Percentiles rank a stretch among this genome's conserved stretches.
phyloP scores from a whole-genome alignment of 164 flowering plant species.

The Vitis riparia region DNA sequence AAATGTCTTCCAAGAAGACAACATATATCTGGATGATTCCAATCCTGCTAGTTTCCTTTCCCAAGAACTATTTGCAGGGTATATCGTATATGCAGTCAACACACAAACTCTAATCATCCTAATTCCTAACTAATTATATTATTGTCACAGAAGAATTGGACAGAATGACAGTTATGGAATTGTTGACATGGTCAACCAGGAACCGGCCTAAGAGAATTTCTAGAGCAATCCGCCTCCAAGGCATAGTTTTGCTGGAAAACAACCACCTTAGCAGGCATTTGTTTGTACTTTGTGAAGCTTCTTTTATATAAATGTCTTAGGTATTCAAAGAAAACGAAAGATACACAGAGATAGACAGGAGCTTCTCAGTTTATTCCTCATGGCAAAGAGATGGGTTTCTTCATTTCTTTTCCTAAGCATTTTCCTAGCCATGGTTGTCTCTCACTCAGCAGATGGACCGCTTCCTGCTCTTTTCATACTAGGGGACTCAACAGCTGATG shows the following conservation, averaged over 20 bases:
- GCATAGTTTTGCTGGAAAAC: not conserved
- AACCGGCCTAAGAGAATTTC: not conserved
- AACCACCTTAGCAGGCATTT: too few species aligned
- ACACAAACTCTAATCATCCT: too few species aligned
- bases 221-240: not conserved
- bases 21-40: too few species aligned
- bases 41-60: too few species aligned
- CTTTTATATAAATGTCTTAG: not conserved
- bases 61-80: too few species aligned
- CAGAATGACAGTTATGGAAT: too few species aligned
- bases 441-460: constrained; percentile 12
- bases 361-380: not conserved
- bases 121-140: too few species aligned
- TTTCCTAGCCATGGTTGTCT: constrained; percentile 10
- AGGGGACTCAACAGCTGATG: constrained; percentile 65
- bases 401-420: constrained; percentile 10
- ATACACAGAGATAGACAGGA: not conserved
- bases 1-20: too few species aligned
- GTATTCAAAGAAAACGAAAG: not conserved
- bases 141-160: too few species aligned
- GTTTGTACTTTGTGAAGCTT: not conserved
- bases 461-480: constrained; percentile 40
- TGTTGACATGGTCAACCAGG: too few species aligned
- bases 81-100: too few species aligned
- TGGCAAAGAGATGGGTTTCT: constrained; percentile 5